Evolutionary conservation across 2,329 filamentous ascomycete genomes (phyloP), one percentile per base, ranked within the genome.

Genomic region (Volutella citrinella): DNA sequence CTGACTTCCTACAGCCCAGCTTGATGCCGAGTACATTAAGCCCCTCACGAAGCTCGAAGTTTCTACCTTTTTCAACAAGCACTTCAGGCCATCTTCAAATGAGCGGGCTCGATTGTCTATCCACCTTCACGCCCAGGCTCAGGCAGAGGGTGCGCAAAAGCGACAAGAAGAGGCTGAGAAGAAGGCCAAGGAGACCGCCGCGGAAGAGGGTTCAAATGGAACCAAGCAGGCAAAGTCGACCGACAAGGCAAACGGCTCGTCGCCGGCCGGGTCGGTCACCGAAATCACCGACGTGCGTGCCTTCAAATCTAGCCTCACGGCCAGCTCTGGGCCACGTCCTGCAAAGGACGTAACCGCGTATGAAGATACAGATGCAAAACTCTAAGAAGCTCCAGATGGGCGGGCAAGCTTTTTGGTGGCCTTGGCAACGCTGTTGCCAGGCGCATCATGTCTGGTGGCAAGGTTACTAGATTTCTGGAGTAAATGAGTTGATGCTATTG

Each of bases 361-460:
- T 61, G 86, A 95, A 58, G 91, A 96, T 40, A 70, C 82, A 40
- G 87, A 87, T 44, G 67, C 86, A 11, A 96, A 96, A 68, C 72
- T 96, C 37, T 91, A 21, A 45, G 19, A 5, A 12, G 37, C 44
- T 32, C 13, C 20, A 16, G 27, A 20, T 23, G 21, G 10, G 8
- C 12, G 27, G 15, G 21, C 21, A 20, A 18, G 9, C 11, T 25
- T 23, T 20, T 23, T 23, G 29, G 28, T n/a, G n/a, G n/a, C n/a
- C n/a, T n/a, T n/a, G n/a, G n/a, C n/a, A n/a, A n/a, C n/a, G n/a
- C n/a, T n/a, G n/a, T n/a, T n/a, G n/a, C n/a, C n/a, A n/a, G n/a
- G n/a, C n/a, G n/a, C n/a, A n/a, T n/a, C n/a, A n/a, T n/a, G n/a
- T n/a, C n/a, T n/a, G n/a, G n/a, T n/a, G n/a, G n/a, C n/a, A n/a